Conservation (phyloP, 768 basidiomycete genomes). For the Tubosaeta brunneosetosa region DNA sequence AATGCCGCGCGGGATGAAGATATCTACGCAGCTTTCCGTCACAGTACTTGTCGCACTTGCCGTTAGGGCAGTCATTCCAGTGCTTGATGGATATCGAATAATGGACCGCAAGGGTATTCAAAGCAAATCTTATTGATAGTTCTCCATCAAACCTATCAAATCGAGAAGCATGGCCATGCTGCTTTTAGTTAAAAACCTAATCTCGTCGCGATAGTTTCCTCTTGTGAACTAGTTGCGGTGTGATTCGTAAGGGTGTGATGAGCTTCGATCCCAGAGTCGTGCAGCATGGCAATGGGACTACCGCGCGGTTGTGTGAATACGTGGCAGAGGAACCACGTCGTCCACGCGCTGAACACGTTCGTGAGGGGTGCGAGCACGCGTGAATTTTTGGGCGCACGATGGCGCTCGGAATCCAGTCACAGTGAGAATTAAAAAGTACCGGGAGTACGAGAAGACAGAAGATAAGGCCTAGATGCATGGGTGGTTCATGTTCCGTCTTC, state of each 20-base stretch:
- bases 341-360: not conserved
- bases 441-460: not conserved
- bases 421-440: not conserved
- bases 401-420: not conserved
- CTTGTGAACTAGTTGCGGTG: slow-evolving; percentile 18
- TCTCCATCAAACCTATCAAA: slow-evolving; percentile 17
- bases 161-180: slow-evolving; percentile 21
- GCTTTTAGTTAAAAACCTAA: slow-evolving; percentile 29
- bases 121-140: slow-evolving; percentile 19
- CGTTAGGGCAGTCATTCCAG: not conserved
- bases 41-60: not conserved
- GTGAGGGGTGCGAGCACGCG: not conserved
- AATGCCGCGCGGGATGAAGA: not conserved
- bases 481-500: slow-evolving; percentile 20
- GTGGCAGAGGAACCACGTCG: slow-evolving; percentile 17
- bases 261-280: slow-evolving; percentile 15
- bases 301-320: slow-evolving; percentile 5
- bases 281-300: slow-evolving; percentile 3
- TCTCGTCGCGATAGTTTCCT: slow-evolving; percentile 16
- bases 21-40: too few relatives aligned
- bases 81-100: not conserved
- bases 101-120: slow-evolving; percentile 2
- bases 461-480: slow-evolving; percentile 16
- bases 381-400: not conserved
- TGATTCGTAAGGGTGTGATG: slow-evolving; percentile 9